Percentiles rank a stretch among this genome's conserved stretches.
These are phyloP conservation scores for Geranium incanum DNA, from an alignment of 441 rosid genomes.

Conservation along the genomic window DNA sequence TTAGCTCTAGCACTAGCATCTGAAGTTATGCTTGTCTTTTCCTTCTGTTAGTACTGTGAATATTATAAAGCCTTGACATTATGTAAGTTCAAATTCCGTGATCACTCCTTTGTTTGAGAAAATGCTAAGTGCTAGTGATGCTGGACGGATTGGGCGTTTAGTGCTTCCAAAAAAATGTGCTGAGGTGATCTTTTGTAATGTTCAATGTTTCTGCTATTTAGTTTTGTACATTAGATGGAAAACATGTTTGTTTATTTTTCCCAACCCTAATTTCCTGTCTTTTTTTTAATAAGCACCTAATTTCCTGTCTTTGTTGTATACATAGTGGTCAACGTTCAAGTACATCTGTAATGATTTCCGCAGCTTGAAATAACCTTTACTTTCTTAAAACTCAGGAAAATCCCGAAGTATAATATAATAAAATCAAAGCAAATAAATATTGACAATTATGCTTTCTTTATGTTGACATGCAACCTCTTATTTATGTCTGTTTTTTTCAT, in stretches of 20 bases:
- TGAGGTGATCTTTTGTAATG: conserved; percentile 43
- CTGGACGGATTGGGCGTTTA: conserved; percentile 84
- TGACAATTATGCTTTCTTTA: neutral
- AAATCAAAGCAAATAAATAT: neutral
- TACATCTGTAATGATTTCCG: neutral
- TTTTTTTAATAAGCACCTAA: too few relatives aligned
- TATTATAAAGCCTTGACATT: conserved; percentile 46
- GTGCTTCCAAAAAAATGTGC: conserved; percentile 96
- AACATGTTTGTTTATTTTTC: neutral
- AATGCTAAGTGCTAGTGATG: conserved; percentile 95
- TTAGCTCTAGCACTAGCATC: conserved; percentile 6
- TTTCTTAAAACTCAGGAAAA: neutral
- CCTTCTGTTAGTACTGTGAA: conserved; percentile 13
- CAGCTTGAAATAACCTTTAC: neutral
- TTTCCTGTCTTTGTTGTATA: neutral
- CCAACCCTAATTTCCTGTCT: neutral
- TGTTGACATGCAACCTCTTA: neutral
- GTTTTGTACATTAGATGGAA: conserved; percentile 8
- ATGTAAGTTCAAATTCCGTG: conserved; percentile 63
- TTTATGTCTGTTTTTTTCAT: neutral
- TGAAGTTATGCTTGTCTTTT: conserved; percentile 4
- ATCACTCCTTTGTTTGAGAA: conserved; percentile 93
- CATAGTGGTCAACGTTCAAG: neutral
- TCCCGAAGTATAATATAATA: neutral
- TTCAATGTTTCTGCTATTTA: conserved; percentile 17